Conservation (phyloP, 2,329 filamentous ascomycete species). For the Fusarium sp. region DNA sequence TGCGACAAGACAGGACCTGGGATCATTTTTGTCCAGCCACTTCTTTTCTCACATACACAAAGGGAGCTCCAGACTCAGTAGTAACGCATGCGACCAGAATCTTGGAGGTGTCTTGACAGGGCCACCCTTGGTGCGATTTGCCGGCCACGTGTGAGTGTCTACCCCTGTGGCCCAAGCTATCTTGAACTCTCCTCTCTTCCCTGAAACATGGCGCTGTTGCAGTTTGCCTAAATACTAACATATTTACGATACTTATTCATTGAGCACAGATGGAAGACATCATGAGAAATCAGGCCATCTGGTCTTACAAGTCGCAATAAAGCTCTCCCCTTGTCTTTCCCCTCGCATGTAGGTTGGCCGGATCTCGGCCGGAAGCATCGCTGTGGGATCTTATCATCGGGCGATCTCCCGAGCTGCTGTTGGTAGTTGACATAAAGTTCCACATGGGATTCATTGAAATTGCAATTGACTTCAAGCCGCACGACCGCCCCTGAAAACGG, state of each 20-base stretch:
- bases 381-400: background rate
- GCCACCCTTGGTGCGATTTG: background rate
- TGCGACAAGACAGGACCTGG: background rate
- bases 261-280: background rate
- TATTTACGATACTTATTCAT: background rate
- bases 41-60: background rate
- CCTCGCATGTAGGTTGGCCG: background rate
- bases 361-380: background rate
- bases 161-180: background rate
- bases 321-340: background rate
- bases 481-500: background rate
- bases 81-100: background rate
- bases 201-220: background rate
- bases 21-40: background rate
- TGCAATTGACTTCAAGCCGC: background rate
- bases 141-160: background rate
- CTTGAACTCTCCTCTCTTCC: background rate
- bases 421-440: background rate
- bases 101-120: background rate
- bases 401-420: background rate
- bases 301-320: background rate
- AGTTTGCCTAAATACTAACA: background rate
- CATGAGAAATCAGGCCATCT: background rate
- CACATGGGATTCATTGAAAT: background rate
- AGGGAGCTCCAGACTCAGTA: background rate